These are phyloP conservation scores for Penstemon barbatus DNA, from an alignment of 257 asterid species.

Conservation along the genomic window DNA sequence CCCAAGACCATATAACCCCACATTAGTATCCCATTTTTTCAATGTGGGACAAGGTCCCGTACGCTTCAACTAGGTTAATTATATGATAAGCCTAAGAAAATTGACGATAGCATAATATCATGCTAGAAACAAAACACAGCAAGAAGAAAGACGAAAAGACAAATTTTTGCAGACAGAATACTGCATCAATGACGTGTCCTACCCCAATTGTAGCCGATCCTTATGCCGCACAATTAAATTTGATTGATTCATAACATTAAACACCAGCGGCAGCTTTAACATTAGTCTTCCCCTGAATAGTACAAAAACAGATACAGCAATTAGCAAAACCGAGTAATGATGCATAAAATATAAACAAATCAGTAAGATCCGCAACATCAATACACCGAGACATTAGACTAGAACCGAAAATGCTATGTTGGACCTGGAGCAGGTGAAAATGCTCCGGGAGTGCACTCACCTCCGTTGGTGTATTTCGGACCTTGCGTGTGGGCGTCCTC, in stretches of 20 bases:
- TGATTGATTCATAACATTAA: constrained; percentile 33
- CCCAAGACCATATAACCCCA: not conserved
- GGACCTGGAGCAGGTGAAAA: not conserved
- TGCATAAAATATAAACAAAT: not conserved
- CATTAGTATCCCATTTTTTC: not conserved
- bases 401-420: not conserved
- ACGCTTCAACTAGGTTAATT: too few relatives aligned
- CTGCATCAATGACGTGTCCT: constrained; percentile 22
- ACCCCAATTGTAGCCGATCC: constrained; percentile 21
- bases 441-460: constrained; percentile 35
- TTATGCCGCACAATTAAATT: constrained; percentile 6
- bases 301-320: not conserved
- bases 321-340: constrained; percentile 2
- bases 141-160: not conserved
- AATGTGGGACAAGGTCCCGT: not conserved
- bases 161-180: not conserved
- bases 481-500: constrained; percentile 83
- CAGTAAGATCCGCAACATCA: not conserved
- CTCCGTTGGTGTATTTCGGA: constrained; percentile 66
- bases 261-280: constrained; percentile 60
- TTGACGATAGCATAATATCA: too few relatives aligned
- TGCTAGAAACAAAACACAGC: not conserved
- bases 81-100: too few relatives aligned
- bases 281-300: constrained; percentile 54
- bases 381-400: not conserved